Percentiles rank a stretch among this genome's conserved stretches.
These are phyloP conservation scores for Huntiella moniliformis DNA, from an alignment of 2,329 filamentous ascomycete genomes.

Conservation along the genomic window DNA sequence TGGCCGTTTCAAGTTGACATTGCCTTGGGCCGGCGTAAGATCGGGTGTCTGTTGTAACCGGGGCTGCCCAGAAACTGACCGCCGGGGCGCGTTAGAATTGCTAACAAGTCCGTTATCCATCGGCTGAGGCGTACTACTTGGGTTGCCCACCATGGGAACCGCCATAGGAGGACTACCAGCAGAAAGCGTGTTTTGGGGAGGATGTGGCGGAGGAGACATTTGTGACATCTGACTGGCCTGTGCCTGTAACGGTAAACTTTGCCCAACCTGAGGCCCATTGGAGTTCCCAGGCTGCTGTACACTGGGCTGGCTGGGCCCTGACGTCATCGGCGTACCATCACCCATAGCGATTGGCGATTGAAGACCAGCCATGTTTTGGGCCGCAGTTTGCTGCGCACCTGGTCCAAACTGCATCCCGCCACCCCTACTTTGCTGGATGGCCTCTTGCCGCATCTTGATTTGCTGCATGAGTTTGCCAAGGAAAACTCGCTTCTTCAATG, in stretches of 20 bases:
- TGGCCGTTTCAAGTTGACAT: constrained; percentile 32
- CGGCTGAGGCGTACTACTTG: neutral
- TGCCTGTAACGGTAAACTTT: neutral
- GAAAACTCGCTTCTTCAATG: neutral
- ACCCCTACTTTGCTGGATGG: constrained; percentile 16
- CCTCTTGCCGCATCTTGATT: constrained; percentile 14
- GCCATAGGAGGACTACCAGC: constrained; percentile 18
- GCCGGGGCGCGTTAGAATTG: constrained; percentile 18
- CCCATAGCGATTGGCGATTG: neutral
- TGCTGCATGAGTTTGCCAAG: constrained; percentile 16
- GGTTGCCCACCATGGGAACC: neutral
- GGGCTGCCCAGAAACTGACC: constrained; percentile 11
- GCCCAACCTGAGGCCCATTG: neutral
- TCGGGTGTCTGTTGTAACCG: neutral
- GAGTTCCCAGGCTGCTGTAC: no score
- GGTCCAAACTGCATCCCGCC: constrained; percentile 8
- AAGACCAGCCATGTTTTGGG: constrained; percentile 5
- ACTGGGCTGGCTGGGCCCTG: neutral
- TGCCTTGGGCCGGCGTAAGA: constrained; percentile 20
- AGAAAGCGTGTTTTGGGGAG: neutral
- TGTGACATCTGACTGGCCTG: constrained; percentile 3
- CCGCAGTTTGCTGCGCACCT: constrained; percentile 14
- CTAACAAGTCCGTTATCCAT: neutral
- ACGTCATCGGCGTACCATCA: neutral
- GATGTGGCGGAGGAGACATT: constrained; percentile 12